A percentile compares a stretch with the other conserved stretches of the same genome.
phyloP scores from a whole-genome alignment of 306 rosid species.

The Potentilla sterilis region DNA sequence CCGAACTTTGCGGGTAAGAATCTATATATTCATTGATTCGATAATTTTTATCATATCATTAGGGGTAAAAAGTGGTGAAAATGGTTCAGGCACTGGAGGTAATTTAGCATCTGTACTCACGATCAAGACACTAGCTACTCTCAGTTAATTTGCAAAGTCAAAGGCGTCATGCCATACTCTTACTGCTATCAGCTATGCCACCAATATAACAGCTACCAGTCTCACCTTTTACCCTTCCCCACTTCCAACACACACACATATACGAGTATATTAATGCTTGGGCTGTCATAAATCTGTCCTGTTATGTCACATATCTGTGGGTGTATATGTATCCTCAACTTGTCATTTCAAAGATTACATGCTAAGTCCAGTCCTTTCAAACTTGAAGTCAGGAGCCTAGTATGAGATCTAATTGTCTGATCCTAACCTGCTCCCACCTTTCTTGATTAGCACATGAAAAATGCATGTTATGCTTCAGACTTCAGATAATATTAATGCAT shows the following conservation, averaged over 20 bases:
- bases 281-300: not conserved
- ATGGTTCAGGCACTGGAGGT: not conserved
- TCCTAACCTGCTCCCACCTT: not conserved
- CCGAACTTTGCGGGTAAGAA: constrained; percentile 58
- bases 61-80: not conserved
- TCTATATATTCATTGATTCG: constrained; percentile 11
- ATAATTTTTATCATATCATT: not conserved
- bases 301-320: not conserved
- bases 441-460: constrained; percentile 20
- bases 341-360: not conserved
- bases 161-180: constrained; percentile 4
- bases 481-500: constrained; percentile 15
- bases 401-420: constrained; percentile 2
- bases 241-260: not conserved
- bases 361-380: not conserved
- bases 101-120: not conserved
- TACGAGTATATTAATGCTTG: not conserved
- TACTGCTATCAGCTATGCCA: not conserved
- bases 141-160: not conserved
- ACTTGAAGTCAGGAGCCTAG: not conserved
- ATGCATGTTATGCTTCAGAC: constrained; percentile 20
- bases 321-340: not conserved
- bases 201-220: not conserved
- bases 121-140: not conserved
- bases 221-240: not conserved